phyloP scores from a whole-genome alignment of 768 basidiomycete genomes.

The Russula sp. region DNA sequence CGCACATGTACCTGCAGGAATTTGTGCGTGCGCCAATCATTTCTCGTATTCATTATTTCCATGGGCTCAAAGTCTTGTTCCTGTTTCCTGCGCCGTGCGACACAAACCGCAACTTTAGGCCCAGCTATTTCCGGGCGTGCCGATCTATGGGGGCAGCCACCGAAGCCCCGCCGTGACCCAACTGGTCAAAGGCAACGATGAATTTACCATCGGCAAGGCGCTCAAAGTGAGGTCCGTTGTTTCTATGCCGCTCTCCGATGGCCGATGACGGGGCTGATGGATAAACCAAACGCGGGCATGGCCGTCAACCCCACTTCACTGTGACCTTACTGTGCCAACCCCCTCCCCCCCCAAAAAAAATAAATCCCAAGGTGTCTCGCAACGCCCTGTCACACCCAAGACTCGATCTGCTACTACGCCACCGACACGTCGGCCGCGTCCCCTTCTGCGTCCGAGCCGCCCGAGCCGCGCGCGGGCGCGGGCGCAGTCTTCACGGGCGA shows the following conservation, averaged over 20 bases:
- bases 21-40: constrained; percentile 35
- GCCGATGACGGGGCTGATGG: no score
- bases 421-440: constrained; percentile 35
- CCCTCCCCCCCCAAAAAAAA: background rate
- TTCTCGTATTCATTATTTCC: background rate
- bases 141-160: constrained; percentile 76
- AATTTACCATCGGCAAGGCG: constrained; percentile 64
- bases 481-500: constrained; percentile 93
- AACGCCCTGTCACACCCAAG: constrained; percentile 93
- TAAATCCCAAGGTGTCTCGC: constrained; percentile 56
- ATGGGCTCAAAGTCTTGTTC: background rate
- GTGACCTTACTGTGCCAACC: background rate
- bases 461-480: constrained; percentile 27
- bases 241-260: background rate
- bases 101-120: constrained; percentile 31
- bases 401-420: constrained; percentile 89
- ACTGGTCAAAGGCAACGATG: constrained; percentile 74
- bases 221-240: constrained; percentile 50
- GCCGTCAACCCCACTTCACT: no score
- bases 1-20: constrained; percentile 26
- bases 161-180: constrained; percentile 60
- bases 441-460: constrained; percentile 31
- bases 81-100: background rate
- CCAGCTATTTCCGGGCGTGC: constrained; percentile 38
- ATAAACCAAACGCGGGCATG: background rate